Percentiles rank a stretch among this genome's conserved stretches.
Conservation (phyloP, 345 rosid species). For the Populus euphratica region DNA sequence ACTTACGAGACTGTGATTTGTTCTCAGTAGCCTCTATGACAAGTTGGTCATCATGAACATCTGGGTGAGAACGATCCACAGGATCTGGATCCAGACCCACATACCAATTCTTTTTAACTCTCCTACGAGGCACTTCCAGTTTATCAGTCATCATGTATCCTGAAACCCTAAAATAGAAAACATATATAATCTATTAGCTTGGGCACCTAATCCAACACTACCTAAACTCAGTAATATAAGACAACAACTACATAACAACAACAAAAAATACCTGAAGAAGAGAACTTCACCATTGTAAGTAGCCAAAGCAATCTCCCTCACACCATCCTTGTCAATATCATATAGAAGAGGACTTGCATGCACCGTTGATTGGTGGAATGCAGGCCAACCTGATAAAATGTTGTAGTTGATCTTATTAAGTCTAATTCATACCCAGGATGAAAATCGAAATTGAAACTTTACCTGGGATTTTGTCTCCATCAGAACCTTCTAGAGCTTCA, state of each 20-base stretch:
- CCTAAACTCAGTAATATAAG: neutral
- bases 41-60: slow-evolving; percentile 72
- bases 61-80: slow-evolving; percentile 92
- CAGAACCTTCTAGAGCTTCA: slow-evolving; percentile 96
- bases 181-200: neutral
- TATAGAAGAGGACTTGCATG: slow-evolving; percentile 92
- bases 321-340: slow-evolving; percentile 97
- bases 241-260: neutral
- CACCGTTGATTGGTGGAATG: slow-evolving; percentile 96
- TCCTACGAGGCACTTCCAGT: slow-evolving; percentile 85
- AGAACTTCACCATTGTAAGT: slow-evolving; percentile 94
- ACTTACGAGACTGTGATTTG: slow-evolving; percentile 55
- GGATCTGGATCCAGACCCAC: slow-evolving; percentile 84
- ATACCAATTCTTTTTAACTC: slow-evolving; percentile 82
- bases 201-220: neutral
- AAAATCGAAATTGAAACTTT: slow-evolving; percentile 4
- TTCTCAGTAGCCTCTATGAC: slow-evolving; percentile 56
- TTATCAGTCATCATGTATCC: slow-evolving; percentile 97
- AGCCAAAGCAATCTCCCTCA: slow-evolving; percentile 90
- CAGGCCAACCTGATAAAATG: slow-evolving; percentile 84
- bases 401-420: neutral
- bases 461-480: slow-evolving; percentile 99
- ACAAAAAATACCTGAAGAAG: slow-evolving; percentile 70
- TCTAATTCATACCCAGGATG: neutral
- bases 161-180: slow-evolving; percentile 56